These are phyloP conservation scores for Hymenochaete sp. DNA, from an alignment of 1,284 basidiomycete species.

Conservation along the genomic window DNA sequence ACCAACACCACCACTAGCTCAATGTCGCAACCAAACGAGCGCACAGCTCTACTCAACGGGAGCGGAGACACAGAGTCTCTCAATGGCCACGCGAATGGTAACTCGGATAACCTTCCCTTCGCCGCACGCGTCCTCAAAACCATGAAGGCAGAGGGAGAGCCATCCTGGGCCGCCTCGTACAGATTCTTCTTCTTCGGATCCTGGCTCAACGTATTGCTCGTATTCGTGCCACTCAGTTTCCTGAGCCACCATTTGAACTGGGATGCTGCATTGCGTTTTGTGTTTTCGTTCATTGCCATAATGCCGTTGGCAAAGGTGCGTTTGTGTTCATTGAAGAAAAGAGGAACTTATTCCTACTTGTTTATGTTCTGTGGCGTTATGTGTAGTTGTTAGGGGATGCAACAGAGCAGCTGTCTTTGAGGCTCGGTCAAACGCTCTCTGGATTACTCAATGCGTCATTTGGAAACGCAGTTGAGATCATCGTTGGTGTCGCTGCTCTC, in stretches of 20 bases:
- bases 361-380: conserved; percentile 1
- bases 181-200: conserved; percentile 61
- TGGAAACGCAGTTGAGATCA: conserved; percentile 77
- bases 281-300: conserved; percentile 79
- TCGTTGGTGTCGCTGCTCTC: conserved; percentile 81
- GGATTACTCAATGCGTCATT: conserved; percentile 83
- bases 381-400: conserved; percentile 69
- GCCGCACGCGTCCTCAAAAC: conserved; percentile 33
- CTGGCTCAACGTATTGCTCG: conserved; percentile 70
- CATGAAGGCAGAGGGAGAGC: conserved; percentile 51
- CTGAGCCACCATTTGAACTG: conserved; percentile 55
- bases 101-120: conserved; percentile 25
- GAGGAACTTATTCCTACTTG: conserved; percentile 11
- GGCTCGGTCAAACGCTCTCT: conserved; percentile 74
- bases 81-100: conserved; percentile 10
- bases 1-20: too few species aligned
- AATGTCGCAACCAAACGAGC: conserved; percentile 24
- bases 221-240: conserved; percentile 68
- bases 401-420: conserved; percentile 78
- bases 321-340: conserved; percentile 3
- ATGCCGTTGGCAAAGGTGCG: conserved; percentile 75
- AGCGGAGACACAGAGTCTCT: conserved; percentile 29
- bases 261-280: conserved; percentile 80
- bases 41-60: conserved; percentile 34
- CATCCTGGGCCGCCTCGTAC: conserved; percentile 53